phyloP scores from a whole-genome alignment of 129 eudicot species.

The Heracleum sosnowskyi region DNA sequence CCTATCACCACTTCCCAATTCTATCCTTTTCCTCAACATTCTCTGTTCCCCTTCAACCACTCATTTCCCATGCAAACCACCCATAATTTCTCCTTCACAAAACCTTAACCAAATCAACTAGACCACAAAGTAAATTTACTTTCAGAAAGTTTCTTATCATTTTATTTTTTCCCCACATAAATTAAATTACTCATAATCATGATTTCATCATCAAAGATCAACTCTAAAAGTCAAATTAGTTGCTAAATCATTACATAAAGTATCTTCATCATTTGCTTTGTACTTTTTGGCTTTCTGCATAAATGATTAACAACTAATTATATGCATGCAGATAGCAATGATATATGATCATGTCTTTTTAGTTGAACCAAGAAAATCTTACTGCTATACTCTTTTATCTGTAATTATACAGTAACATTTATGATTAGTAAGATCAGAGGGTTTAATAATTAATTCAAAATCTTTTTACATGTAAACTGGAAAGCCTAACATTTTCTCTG shows the following conservation, averaged over 20 bases:
- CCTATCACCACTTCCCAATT: slow-evolving; percentile 15
- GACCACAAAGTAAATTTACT: background rate
- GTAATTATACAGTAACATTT: slow-evolving; percentile 37
- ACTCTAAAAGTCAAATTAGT: background rate
- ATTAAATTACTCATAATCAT: background rate
- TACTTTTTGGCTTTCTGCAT: background rate
- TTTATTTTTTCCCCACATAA: background rate
- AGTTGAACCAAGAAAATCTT: background rate
- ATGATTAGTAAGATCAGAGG: slow-evolving; percentile 22
- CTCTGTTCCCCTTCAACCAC: slow-evolving; percentile 31
- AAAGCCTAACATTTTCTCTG: background rate
- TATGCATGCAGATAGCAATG: background rate
- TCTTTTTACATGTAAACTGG: slow-evolving; percentile 7
- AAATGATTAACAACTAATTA: background rate
- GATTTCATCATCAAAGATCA: background rate
- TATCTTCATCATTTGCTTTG: background rate
- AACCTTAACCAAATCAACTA: slow-evolving; percentile 31
- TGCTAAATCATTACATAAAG: background rate
- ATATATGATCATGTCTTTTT: background rate
- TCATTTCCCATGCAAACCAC: slow-evolving; percentile 46
- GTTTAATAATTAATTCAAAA: slow-evolving; percentile 1
- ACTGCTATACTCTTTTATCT: background rate
- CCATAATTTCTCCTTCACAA: slow-evolving; percentile 25
- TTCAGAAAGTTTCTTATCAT: background rate
- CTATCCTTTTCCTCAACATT: slow-evolving; percentile 15